phyloP scores from a whole-genome alignment of 2,329 filamentous ascomycete genomes.

The Talaromyces amestolkiae region DNA sequence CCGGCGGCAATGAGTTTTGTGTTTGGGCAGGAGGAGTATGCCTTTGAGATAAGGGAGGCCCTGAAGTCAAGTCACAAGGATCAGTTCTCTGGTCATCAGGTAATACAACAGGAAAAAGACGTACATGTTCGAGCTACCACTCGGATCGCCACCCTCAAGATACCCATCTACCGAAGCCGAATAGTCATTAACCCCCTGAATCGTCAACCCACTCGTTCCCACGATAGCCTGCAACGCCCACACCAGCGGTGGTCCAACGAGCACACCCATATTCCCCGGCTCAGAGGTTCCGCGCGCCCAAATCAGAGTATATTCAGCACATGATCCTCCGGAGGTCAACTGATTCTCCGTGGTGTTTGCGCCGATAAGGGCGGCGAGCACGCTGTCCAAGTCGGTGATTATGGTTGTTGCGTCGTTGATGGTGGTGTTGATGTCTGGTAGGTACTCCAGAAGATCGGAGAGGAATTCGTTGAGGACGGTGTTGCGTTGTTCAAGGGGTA shows the following conservation, averaged over 20 bases:
- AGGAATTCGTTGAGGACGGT: constrained; percentile 20
- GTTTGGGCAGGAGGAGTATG: constrained; percentile 21
- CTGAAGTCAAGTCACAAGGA: too few relatives aligned
- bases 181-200: constrained; percentile 26
- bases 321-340: constrained; percentile 7
- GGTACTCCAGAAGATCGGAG: constrained; percentile 16
- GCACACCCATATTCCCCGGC: constrained; percentile 23
- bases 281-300: constrained; percentile 25
- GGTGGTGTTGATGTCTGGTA: constrained; percentile 18
- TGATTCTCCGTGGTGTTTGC: constrained; percentile 23
- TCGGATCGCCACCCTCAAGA: constrained; percentile 22
- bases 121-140: constrained; percentile 22
- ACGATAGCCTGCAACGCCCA: constrained; percentile 21
- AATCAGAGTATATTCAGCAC: constrained; percentile 23
- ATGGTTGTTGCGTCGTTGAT: constrained; percentile 14
- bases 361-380: constrained; percentile 18
- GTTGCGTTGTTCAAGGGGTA: constrained; percentile 3
- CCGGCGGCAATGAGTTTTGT: constrained; percentile 24
- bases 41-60: constrained; percentile 21
- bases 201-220: constrained; percentile 17
- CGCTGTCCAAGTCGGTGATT: constrained; percentile 16
- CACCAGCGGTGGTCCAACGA: constrained; percentile 24
- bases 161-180: constrained; percentile 23
- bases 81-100: too few relatives aligned
- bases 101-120: background rate